phyloP scores from a whole-genome alignment of 768 basidiomycete genomes.

The Tricholoma sp. region DNA sequence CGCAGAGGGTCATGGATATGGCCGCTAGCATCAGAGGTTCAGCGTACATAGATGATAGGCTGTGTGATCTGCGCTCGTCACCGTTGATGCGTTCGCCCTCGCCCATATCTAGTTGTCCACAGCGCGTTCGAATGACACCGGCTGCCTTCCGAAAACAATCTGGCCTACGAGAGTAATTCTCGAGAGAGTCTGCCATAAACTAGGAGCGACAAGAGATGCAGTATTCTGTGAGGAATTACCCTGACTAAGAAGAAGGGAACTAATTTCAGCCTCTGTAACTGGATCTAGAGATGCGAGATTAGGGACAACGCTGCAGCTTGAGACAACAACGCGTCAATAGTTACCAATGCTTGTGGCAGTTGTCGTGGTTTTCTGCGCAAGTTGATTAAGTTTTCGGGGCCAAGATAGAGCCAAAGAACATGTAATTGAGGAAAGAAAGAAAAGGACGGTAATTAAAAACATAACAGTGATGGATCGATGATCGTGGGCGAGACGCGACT shows the following conservation, averaged over 20 bases:
- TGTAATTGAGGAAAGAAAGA: background rate
- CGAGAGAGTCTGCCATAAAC: constrained; percentile 20
- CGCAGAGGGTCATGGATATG: constrained; percentile 74
- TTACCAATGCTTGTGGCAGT: background rate
- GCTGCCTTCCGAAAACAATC: constrained; percentile 63
- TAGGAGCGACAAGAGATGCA: background rate
- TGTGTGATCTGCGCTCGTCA: constrained; percentile 18
- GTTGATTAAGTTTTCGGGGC: background rate
- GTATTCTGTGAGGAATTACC: constrained; percentile 4
- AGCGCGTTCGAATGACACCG: constrained; percentile 40
- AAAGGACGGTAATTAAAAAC: background rate
- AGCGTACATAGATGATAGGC: background rate
- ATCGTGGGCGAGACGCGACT: no score
- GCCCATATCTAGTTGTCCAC: constrained; percentile 52
- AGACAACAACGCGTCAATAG: background rate
- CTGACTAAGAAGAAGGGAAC: constrained; percentile 7
- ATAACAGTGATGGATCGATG: no score
- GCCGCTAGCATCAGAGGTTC: constrained; percentile 42
- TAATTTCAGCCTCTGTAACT: constrained; percentile 11
- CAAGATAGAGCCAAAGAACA: background rate
- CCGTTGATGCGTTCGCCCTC: constrained; percentile 61
- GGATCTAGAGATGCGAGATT: constrained; percentile 4
- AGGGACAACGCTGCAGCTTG: no score
- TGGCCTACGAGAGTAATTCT: constrained; percentile 39
- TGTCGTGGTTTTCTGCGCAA: background rate